These are phyloP conservation scores for Pouteria glomerata DNA, from an alignment of 148 eudicot species.

Conservation along the genomic window DNA sequence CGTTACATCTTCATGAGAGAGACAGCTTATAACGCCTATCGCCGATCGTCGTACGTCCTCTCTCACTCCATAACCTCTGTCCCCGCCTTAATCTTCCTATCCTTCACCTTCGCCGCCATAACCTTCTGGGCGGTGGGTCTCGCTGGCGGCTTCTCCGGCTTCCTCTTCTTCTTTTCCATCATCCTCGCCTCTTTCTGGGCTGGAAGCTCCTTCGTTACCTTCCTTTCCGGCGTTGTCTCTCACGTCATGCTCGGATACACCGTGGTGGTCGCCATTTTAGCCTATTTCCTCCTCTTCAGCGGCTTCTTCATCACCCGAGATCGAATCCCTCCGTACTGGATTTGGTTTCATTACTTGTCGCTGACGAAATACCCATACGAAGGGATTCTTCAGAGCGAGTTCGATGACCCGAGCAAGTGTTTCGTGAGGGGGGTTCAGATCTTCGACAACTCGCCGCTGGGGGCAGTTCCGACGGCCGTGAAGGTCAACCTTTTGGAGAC, in stretches of 20 bases:
- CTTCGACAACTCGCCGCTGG: constrained; percentile 64
- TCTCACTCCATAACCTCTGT: constrained; percentile 58
- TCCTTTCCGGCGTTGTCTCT: constrained; percentile 61
- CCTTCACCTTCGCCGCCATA: constrained; percentile 45
- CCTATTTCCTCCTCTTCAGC: constrained; percentile 75
- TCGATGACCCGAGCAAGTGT: constrained; percentile 49
- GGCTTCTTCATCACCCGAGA: constrained; percentile 76
- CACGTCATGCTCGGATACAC: constrained; percentile 70
- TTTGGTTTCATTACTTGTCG: constrained; percentile 80
- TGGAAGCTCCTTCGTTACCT: constrained; percentile 76
- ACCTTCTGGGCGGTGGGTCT: constrained; percentile 70
- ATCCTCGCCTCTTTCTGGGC: constrained; percentile 71
- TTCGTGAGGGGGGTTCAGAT: constrained; percentile 69
- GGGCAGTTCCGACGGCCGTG: constrained; percentile 34
- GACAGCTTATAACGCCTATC: constrained; percentile 65
- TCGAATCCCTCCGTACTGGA: constrained; percentile 67
- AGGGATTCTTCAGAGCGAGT: constrained; percentile 73
- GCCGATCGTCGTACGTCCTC: constrained; percentile 63
- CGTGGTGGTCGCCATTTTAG: constrained; percentile 67
- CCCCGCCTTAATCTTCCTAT: constrained; percentile 51
- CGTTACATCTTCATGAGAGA: constrained; percentile 74
- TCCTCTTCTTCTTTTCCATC: constrained; percentile 46
- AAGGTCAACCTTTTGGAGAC: constrained; percentile 46
- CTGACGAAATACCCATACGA: constrained; percentile 77
- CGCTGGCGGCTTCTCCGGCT: constrained; percentile 53